Percentiles rank a stretch among this genome's conserved stretches.
phyloP scores from a whole-genome alignment of 2,329 filamentous ascomycete genomes.

The Aspergillus ustus region DNA sequence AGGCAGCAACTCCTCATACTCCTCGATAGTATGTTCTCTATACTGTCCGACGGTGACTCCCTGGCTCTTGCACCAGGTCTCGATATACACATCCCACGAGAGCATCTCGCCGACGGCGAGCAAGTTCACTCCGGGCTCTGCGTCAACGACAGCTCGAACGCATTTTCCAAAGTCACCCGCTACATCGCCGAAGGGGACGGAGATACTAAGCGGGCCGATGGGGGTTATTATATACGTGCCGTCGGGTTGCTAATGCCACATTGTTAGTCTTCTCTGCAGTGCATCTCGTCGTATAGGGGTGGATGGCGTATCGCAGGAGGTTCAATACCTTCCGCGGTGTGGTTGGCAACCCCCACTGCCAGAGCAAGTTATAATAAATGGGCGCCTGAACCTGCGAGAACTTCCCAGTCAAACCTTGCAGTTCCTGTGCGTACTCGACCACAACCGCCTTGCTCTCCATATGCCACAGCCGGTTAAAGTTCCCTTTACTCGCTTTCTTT shows the following conservation, averaged over 20 bases:
- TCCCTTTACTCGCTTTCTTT: not conserved
- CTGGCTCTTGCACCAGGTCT: not conserved
- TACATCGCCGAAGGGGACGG: slow-evolving; percentile 2
- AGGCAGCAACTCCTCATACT: not conserved
- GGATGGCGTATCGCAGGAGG: too few species aligned
- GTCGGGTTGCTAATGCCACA: not conserved
- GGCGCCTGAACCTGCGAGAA: slow-evolving; percentile 2
- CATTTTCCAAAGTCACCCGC: not conserved
- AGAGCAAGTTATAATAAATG: slow-evolving; percentile 3
- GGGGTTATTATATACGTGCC: not conserved
- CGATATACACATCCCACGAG: not conserved
- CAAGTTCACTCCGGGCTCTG: not conserved
- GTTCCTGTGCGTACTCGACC: not conserved
- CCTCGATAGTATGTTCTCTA: not conserved
- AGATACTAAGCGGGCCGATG: not conserved
- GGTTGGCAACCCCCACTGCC: slow-evolving; percentile 3
- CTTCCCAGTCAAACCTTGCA: not conserved
- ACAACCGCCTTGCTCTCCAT: not conserved
- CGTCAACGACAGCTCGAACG: not conserved
- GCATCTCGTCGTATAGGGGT: too few species aligned
- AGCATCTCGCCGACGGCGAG: slow-evolving; percentile 4
- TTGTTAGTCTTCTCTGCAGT: not conserved
- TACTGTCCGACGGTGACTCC: not conserved
- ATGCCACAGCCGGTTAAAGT: not conserved
- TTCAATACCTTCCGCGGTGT: not conserved